Evolutionary conservation across 768 basidiomycete species (phyloP).

Genomic region (Cyclocybe aegerita): DNA sequence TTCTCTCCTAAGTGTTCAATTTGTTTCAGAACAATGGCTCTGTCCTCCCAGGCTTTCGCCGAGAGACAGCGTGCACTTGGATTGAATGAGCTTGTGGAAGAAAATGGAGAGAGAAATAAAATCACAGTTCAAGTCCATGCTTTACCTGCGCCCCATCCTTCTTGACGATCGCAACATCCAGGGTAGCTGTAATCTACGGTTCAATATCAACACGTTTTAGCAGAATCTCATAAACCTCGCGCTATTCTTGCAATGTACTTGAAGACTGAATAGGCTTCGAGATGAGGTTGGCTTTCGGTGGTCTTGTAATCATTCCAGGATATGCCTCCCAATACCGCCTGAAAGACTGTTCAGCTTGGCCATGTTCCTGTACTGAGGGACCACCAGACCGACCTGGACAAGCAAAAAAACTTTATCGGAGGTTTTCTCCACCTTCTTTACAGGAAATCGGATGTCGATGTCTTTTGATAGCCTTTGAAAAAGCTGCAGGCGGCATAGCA

Average conservation of each 20-base stretch:
- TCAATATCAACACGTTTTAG: neutral
- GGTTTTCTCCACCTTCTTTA: slow-evolving; percentile 68
- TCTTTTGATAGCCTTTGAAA: slow-evolving; percentile 71
- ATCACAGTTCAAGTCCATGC: slow-evolving; percentile 72
- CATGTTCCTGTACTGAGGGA: neutral
- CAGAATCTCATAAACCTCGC: slow-evolving; percentile 47
- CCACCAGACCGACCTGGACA: slow-evolving; percentile 56
- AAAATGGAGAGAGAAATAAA: neutral
- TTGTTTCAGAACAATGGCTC: slow-evolving; percentile 81
- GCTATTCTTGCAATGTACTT: slow-evolving; percentile 76
- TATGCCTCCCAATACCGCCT: slow-evolving; percentile 76
- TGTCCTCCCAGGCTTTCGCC: slow-evolving; percentile 91
- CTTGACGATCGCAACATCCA: slow-evolving; percentile 72
- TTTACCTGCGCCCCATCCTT: slow-evolving; percentile 67
- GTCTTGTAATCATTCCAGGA: slow-evolving; percentile 75
- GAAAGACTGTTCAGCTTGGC: neutral
- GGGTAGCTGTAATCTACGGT: slow-evolving; percentile 52
- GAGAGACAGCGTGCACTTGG: slow-evolving; percentile 70
- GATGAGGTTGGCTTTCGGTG: slow-evolving; percentile 65
- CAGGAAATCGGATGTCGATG: slow-evolving; percentile 76
- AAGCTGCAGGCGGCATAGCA: slow-evolving; percentile 24
- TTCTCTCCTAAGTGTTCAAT: slow-evolving; percentile 91
- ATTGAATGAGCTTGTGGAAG: neutral
- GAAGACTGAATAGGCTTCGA: slow-evolving; percentile 72
- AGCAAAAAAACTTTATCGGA: slow-evolving; percentile 80